Conservation (phyloP, 371 early-diverging fungal species). For the Cokeromyces recurvatus region DNA sequence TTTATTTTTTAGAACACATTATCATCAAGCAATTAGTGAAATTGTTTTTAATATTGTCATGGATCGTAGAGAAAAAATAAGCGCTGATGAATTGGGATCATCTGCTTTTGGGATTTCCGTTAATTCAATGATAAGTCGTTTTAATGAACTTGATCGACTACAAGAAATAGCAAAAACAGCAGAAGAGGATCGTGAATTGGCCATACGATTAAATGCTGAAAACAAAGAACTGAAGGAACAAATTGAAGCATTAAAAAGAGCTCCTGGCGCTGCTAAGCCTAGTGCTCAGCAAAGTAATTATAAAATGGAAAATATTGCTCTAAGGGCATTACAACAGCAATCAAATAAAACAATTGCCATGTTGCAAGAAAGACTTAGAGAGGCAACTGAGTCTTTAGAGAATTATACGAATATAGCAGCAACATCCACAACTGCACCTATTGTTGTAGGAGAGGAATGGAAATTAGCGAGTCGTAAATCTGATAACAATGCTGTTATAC, state of each 20-base stretch:
- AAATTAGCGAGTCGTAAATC: constrained; percentile 19
- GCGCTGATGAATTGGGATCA: constrained; percentile 45
- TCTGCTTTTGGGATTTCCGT: constrained; percentile 34
- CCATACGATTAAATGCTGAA: constrained; percentile 32
- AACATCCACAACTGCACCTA: constrained; percentile 6
- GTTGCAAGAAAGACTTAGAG: constrained; percentile 30
- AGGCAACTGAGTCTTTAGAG: constrained; percentile 12
- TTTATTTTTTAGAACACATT: constrained; percentile 48
- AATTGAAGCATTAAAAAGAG: constrained; percentile 9
- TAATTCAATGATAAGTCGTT: constrained; percentile 59
- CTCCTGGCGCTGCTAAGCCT: background rate
- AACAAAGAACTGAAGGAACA: constrained; percentile 35
- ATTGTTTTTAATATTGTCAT: constrained; percentile 78
- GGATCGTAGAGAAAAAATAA: constrained; percentile 55
- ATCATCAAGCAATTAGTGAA: constrained; percentile 75
- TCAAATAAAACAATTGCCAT: constrained; percentile 36
- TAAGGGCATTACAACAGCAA: constrained; percentile 32
- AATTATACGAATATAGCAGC: constrained; percentile 5
- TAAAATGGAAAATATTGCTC: constrained; percentile 34
- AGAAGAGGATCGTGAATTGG: constrained; percentile 33
- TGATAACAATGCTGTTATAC: no score
- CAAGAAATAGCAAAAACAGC: constrained; percentile 41
- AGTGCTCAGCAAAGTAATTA: constrained; percentile 13
- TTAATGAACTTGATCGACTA: constrained; percentile 75
- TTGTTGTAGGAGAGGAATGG: constrained; percentile 37